These are phyloP conservation scores for Penicillium atrosanguineum DNA, from an alignment of 495 filamentous ascomycete genomes.

Conservation along the genomic window DNA sequence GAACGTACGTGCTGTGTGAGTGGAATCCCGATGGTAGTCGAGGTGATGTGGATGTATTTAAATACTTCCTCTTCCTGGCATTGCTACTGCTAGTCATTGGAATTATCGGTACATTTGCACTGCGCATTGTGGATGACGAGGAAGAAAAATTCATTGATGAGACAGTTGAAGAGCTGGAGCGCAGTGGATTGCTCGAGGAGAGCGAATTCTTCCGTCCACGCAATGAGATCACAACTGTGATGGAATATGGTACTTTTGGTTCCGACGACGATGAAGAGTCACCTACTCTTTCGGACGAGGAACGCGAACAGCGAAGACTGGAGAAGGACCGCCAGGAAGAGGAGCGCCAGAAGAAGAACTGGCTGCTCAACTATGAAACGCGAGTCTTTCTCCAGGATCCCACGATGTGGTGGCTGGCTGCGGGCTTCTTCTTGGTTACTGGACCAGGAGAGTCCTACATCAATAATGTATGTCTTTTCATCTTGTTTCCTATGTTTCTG, in stretches of 20 bases:
- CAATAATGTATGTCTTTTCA: conserved; percentile 63
- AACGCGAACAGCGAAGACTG: conserved; percentile 40
- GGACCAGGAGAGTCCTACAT: conserved; percentile 96
- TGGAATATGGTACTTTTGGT: conserved; percentile 54
- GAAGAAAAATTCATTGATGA: conserved; percentile 75
- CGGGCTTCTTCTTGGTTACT: conserved; percentile 89
- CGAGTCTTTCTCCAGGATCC: conserved; percentile 75
- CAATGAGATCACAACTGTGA: conserved; percentile 32
- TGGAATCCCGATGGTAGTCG: conserved; percentile 53
- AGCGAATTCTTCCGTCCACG: conserved; percentile 58
- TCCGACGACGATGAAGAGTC: conserved; percentile 25
- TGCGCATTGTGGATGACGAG: conserved; percentile 66
- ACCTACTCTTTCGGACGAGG: conserved; percentile 43
- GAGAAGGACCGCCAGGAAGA: conserved; percentile 59
- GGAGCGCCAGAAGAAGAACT: conserved; percentile 72
- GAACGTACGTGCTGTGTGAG: conserved; percentile 73
- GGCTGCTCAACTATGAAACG: conserved; percentile 85
- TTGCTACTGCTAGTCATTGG: conserved; percentile 65
- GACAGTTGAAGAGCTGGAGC: conserved; percentile 78
- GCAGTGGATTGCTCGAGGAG: conserved; percentile 77
- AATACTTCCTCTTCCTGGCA: conserved; percentile 81
- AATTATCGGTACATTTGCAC: conserved; percentile 66
- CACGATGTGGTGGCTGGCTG: conserved; percentile 92
- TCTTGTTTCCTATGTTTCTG: not conserved
- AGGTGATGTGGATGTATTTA: conserved; percentile 82